Percentiles rank a stretch among this genome's conserved stretches.
phyloP scores from a whole-genome alignment of 1,284 basidiomycete genomes.

The Afroboletus lepidellus region DNA sequence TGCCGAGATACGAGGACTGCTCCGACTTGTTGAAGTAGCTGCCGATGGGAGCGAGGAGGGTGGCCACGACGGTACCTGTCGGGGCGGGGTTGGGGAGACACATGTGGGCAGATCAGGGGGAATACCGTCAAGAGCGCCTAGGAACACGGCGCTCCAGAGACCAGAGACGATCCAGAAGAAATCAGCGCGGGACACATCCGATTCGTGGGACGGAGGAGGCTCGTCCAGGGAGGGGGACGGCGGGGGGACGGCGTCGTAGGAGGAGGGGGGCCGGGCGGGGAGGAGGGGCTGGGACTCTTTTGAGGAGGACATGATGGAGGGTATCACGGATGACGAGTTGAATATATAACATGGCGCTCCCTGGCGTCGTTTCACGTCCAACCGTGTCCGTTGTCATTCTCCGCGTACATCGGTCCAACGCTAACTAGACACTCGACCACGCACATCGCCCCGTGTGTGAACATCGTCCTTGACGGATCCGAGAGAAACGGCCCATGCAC shows the following conservation, averaged over 20 bases:
- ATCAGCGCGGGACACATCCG: conserved; percentile 49
- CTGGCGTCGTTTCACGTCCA: conserved; percentile 24
- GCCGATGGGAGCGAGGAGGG: conserved; percentile 75
- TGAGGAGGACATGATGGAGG: conserved; percentile 21
- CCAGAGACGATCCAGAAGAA: conserved; percentile 70
- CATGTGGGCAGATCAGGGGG: conserved; percentile 1
- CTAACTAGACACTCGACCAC: neutral
- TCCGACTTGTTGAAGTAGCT: conserved; percentile 76
- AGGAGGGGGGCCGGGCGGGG: conserved; percentile 4
- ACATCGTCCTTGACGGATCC: conserved; percentile 1
- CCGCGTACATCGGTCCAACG: conserved; percentile 27
- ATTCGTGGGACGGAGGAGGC: conserved; percentile 27
- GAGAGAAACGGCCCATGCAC: conserved; percentile 1
- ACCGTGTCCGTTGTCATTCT: conserved; percentile 29
- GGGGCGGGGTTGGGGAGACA: conserved; percentile 5
- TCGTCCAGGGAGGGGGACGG: neutral
- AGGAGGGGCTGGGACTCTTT: conserved; percentile 32
- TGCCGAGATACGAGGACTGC: conserved; percentile 84
- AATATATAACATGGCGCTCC: conserved; percentile 26
- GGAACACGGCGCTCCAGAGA: conserved; percentile 76
- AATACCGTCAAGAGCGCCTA: conserved; percentile 78
- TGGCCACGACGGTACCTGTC: conserved; percentile 74
- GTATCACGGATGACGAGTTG: conserved; percentile 2
- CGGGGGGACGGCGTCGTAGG: neutral
- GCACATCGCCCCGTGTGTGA: neutral